Evolutionary conservation across 2,329 filamentous ascomycete species (phyloP).

Genomic region (Thielaviopsis punctulata): DNA sequence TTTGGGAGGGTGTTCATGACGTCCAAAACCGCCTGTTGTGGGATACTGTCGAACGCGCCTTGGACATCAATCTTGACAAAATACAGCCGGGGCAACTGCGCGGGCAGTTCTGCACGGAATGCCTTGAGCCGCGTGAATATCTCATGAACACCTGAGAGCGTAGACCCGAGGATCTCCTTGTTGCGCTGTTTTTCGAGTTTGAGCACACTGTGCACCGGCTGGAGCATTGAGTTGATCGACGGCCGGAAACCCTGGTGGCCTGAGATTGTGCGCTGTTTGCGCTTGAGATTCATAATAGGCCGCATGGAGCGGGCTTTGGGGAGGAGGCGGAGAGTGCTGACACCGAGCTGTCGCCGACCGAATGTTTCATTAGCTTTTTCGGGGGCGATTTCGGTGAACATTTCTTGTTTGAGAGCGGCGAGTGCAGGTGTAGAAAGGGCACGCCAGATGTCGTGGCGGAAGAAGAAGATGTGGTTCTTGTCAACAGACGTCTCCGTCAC

Average conservation of each 20-base stretch:
- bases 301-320: conserved; percentile 64
- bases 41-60: conserved; percentile 89
- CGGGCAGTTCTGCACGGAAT: conserved; percentile 40
- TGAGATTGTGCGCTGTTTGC: conserved; percentile 39
- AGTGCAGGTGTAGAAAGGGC: conserved; percentile 58
- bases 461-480: conserved; percentile 74
- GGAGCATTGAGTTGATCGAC: conserved; percentile 35
- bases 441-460: conserved; percentile 85
- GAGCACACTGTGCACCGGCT: conserved; percentile 58
- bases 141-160: conserved; percentile 66
- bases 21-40: conserved; percentile 54
- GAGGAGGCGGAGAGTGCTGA: conserved; percentile 61
- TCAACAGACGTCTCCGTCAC: conserved; percentile 78
- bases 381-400: conserved; percentile 62
- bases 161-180: conserved; percentile 51
- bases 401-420: conserved; percentile 43
- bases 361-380: conserved; percentile 40
- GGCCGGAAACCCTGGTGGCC: conserved; percentile 40
- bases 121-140: conserved; percentile 55
- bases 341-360: conserved; percentile 48
- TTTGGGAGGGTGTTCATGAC: conserved; percentile 43
- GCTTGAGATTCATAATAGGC: conserved; percentile 73
- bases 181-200: conserved; percentile 51
- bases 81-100: conserved; percentile 42
- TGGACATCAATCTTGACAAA: conserved; percentile 89